A percentile compares a stretch with the other conserved stretches of the same genome.
Conservation (phyloP, 164 flowering plant species). For the Saururus chinensis region DNA sequence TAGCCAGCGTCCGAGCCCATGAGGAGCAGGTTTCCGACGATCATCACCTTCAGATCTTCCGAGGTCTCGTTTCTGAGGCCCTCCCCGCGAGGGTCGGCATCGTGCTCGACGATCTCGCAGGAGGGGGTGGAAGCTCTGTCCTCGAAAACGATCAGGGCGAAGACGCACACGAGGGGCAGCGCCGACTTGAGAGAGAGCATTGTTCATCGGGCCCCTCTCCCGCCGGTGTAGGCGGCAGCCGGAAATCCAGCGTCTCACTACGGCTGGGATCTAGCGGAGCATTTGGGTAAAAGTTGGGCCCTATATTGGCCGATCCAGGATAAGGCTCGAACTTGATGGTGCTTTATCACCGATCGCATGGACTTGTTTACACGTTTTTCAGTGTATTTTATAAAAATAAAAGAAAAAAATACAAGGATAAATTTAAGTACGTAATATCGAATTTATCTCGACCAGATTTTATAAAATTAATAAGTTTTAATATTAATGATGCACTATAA, state of each 20-base stretch:
- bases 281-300: background rate
- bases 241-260: constrained; percentile 5
- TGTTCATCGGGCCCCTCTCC: background rate
- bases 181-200: constrained; percentile 14
- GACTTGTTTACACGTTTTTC: too few relatives aligned
- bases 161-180: constrained; percentile 13
- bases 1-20: constrained; percentile 49
- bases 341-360: too few relatives aligned
- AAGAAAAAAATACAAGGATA: too few relatives aligned
- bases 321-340: too few relatives aligned
- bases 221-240: background rate
- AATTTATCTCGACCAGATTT: too few relatives aligned
- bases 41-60: constrained; percentile 52
- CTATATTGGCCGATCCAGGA: too few relatives aligned
- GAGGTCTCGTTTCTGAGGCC: constrained; percentile 2
- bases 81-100: background rate
- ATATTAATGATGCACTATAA: too few relatives aligned
- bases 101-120: constrained; percentile 16
- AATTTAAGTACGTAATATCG: too few relatives aligned
- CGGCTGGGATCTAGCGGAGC: background rate
- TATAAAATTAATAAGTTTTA: too few relatives aligned
- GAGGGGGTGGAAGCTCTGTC: constrained; percentile 39
- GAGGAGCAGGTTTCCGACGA: constrained; percentile 48
- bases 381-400: too few relatives aligned
- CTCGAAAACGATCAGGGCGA: constrained; percentile 25